Base-by-base conservation (phyloP, 1,284 basidiomycete genomes). In the Ceratobasidium sp. region DNA sequence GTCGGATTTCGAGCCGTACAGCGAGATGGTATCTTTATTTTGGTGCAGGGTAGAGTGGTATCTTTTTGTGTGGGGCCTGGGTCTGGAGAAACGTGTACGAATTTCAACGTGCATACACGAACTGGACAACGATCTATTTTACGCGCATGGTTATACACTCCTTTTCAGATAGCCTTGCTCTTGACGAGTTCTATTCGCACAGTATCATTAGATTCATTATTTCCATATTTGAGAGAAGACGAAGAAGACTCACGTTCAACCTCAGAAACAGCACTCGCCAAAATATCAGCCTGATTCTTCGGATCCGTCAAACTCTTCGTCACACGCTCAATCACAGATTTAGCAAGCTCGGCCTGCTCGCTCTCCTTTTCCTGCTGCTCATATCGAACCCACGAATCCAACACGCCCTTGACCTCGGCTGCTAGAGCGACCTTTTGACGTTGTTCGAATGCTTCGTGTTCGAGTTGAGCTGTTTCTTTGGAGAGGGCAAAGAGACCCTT, bases 381-480 rank as follows among this genome's bases (percentile, higher is more conserved):
- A 86, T 91, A 97, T 83, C 97, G 94, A 78, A 97, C 97, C 97
- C 97, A 99, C 84, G 93, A 94, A 89, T 99, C 98, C 77, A 99
- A 90, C 49, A 99, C 97, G 49, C 91, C 81, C 88, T 99, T 99
- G 84, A 98, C 88, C 87, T 99, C 98, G 67, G 92, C 80, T 49
- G 96, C 92, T 81, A 99, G 87, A 66, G 90, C 91, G 80, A 93
- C 92, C 86, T 95, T 94, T 88, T 99, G 97, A 82, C 91, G 89
- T 83, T 97, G 93, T 78, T 94, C 91, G 82, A 99, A 99, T 77
- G 94, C 92, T 82, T 95, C 92, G 81, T 93, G 89, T 87, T 99
- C 97, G 81, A 97, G 88, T 82, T 92, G 86, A 77, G 97, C 97
- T 79, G 96, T 99, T 85, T 99, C 96, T 94, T 98, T 98, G 82